Evolutionary conservation across 2,329 filamentous ascomycete genomes (phyloP).

Genomic region (Ascochyta rabiei): DNA sequence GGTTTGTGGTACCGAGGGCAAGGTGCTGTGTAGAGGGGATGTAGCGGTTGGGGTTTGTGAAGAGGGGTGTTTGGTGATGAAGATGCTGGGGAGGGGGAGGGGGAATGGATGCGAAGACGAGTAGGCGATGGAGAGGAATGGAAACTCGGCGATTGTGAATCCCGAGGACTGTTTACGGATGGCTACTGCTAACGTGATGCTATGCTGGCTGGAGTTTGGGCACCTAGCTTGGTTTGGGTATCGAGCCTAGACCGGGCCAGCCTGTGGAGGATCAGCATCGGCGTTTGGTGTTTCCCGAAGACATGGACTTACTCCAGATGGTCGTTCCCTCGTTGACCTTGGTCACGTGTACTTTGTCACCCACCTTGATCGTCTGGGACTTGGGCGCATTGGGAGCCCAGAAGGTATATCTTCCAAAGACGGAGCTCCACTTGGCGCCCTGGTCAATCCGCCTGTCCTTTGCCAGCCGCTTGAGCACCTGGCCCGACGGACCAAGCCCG

Average conservation of each 20-base stretch:
- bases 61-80: not conserved
- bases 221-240: not conserved
- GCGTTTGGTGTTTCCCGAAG: no score
- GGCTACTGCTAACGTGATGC: no score
- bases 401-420: constrained; percentile 57
- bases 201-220: not conserved
- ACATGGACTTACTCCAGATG: constrained; percentile 49
- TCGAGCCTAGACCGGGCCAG: constrained; percentile 9
- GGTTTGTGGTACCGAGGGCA: not conserved
- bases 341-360: constrained; percentile 51
- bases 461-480: constrained; percentile 54
- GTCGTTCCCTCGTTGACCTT: constrained; percentile 50
- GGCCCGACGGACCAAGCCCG: constrained; percentile 45
- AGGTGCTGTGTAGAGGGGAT: not conserved
- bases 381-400: constrained; percentile 31
- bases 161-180: no score
- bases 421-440: constrained; percentile 54
- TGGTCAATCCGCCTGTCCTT: constrained; percentile 53
- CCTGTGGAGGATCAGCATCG: not conserved
- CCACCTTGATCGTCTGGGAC: constrained; percentile 41
- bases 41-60: constrained; percentile 1
- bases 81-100: not conserved
- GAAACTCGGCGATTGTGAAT: no score
- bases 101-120: not conserved
- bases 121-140: not conserved